Conservation (phyloP, 352 stramenopile species). For the Globisporangium spinosum region DNA sequence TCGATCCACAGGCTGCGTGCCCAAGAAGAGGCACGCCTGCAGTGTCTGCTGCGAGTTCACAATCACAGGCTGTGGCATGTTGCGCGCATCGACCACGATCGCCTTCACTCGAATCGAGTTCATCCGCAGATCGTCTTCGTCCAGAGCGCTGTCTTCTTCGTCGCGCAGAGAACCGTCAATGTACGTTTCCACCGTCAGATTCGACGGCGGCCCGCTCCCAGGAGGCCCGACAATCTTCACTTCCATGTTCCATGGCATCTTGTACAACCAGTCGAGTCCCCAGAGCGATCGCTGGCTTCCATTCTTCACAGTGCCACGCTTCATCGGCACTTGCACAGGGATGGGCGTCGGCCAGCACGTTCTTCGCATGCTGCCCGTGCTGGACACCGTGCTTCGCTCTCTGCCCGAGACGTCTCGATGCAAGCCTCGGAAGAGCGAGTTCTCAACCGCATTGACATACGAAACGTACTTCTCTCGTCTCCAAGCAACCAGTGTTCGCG, state of each 20-base stretch:
- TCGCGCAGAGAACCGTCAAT: conserved; percentile 79
- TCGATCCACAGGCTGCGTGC: conserved; percentile 81
- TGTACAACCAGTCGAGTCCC: conserved; percentile 87
- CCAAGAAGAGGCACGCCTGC: conserved; percentile 83
- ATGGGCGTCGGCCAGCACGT: conserved; percentile 73
- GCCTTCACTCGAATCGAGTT: conserved; percentile 88
- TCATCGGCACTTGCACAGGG: conserved; percentile 81
- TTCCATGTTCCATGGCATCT: conserved; percentile 91
- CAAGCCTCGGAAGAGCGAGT: conserved; percentile 75
- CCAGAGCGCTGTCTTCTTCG: conserved; percentile 55
- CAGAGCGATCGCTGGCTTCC: conserved; percentile 67
- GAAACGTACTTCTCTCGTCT: conserved; percentile 81
- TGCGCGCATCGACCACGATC: conserved; percentile 84
- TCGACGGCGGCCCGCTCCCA: conserved; percentile 79
- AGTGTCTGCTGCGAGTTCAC: conserved; percentile 87
- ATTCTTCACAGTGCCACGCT: conserved; percentile 62
- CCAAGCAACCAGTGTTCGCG: conserved; percentile 67
- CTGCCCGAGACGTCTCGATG: conserved; percentile 74
- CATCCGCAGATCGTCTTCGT: conserved; percentile 81
- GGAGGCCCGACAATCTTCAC: conserved; percentile 87
- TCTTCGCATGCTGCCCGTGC: conserved; percentile 31
- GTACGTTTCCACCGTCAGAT: conserved; percentile 85
- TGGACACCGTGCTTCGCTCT: conserved; percentile 39
- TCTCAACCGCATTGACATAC: conserved; percentile 82
- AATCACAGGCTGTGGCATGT: conserved; percentile 82